These are phyloP conservation scores for Leishmania braziliensis DNA, from an alignment of 208 protist species.

Conservation along the genomic window DNA sequence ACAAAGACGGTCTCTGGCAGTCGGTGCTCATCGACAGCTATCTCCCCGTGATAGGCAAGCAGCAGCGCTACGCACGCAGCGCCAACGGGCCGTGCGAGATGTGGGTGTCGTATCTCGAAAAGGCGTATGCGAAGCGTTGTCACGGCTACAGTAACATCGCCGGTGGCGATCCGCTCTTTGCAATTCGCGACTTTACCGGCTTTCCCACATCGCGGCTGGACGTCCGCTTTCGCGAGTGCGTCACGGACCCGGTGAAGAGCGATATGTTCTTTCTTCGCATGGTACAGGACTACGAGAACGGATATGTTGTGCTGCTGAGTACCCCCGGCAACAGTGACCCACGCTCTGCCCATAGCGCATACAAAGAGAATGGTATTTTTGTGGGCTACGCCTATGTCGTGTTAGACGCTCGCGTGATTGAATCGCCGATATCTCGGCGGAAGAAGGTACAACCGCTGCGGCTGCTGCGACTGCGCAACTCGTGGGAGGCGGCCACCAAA, in stretches of 20 bases:
- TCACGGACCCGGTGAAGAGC: conserved; percentile 31
- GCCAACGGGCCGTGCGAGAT: conserved; percentile 69
- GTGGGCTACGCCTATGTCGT: conserved; percentile 71
- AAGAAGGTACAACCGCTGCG: conserved; percentile 29
- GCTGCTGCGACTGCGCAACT: conserved; percentile 71
- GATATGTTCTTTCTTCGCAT: conserved; percentile 60
- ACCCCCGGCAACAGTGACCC: conserved; percentile 35
- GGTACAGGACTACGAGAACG: conserved; percentile 36
- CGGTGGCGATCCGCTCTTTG: conserved; percentile 71
- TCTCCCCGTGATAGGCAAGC: conserved; percentile 64
- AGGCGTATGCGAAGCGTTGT: conserved; percentile 89
- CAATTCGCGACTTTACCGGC: conserved; percentile 76
- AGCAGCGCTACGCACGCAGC: conserved; percentile 60
- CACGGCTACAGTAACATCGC: conserved; percentile 78
- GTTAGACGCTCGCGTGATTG: conserved; percentile 50
- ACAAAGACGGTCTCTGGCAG: conserved; percentile 87
- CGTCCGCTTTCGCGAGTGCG: conserved; percentile 56
- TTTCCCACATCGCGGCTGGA: conserved; percentile 76
- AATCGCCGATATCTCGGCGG: conserved; percentile 25
- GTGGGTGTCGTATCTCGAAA: conserved; percentile 83
- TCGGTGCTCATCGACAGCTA: conserved; percentile 89
- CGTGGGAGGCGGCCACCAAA: conserved; percentile 41
- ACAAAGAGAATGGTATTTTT: conserved; percentile 52
- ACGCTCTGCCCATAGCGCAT: conserved; percentile 26
- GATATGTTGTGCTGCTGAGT: conserved; percentile 45